Evolutionary conservation across 768 basidiomycete genomes (phyloP).

Genomic region (Suillus tomentosus): DNA sequence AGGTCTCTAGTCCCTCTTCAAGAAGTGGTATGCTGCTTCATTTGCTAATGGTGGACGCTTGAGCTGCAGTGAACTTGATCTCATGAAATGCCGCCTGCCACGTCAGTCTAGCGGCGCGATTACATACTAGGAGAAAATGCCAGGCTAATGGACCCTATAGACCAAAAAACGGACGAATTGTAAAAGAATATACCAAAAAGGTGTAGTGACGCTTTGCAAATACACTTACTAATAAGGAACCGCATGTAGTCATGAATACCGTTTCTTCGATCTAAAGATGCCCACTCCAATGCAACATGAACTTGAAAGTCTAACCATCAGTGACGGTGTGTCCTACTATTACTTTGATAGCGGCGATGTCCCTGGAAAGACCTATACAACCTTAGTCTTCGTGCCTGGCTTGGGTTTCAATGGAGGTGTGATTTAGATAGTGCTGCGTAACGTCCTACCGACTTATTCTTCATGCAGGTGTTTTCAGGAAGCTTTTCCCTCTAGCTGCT

Average conservation of each 20-base stretch:
- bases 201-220: too few species aligned
- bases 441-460: background rate
- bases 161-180: too few species aligned
- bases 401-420: slow-evolving; percentile 16
- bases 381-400: slow-evolving; percentile 15
- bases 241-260: too few species aligned
- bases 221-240: too few species aligned
- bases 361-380: slow-evolving; percentile 9
- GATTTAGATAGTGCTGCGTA: background rate
- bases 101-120: too few species aligned
- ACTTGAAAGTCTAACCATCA: background rate
- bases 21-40: too few species aligned
- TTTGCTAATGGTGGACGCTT: too few species aligned
- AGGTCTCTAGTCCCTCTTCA: background rate
- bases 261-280: background rate
- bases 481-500: slow-evolving; percentile 25
- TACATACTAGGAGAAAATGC: too few species aligned
- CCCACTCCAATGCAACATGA: background rate
- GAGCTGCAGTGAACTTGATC: too few species aligned
- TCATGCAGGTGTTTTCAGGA: slow-evolving; percentile 15
- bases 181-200: too few species aligned
- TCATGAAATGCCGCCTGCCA: too few species aligned
- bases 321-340: slow-evolving; percentile 5
- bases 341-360: slow-evolving; percentile 5
- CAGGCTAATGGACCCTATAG: too few species aligned